Evolutionary conservation across 208 protist genomes (phyloP), one percentile per base, ranked within the genome.

Genomic region (Naegleria lovaniensis): DNA sequence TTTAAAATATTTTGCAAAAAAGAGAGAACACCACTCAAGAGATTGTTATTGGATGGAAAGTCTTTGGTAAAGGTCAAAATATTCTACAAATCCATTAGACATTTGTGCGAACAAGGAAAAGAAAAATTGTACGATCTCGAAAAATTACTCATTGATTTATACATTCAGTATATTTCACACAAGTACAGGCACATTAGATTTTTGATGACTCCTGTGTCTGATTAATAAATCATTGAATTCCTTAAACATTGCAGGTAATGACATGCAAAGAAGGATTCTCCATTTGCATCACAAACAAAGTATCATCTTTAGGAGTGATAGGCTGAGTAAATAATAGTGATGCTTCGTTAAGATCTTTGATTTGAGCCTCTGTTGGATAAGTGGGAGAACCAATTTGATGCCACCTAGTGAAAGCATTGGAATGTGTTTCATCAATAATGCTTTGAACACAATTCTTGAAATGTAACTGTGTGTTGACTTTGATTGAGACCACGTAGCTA

Each of bases 1-100:
- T 79, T 79, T 9, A 79, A 79, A 79, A 79, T 79, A 36, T 79
- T 36, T 79, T 79, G 67, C 9, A 79, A 79, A 33, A 79, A 79
- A 9, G 67, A 79, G n/a, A 79, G 36, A 33, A 36, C 67, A 36
- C 67, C 67, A 6, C 9, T 79, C 9, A 79, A 79, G 25, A 79
- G n/a, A 79, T 79, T 79, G 36, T 79, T 79, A 79, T 9, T 33
- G 9, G 67, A 79, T 36, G 7, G 29, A 36, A 79, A 79, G 29
- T 36, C 19, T 36, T 9, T 79, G 22, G 1, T 29, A 15, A 67
- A 67, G 55, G 55, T 67, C 55, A 67, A 67, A 29, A 29, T 67
- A 29, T 67, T 29, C 22, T 67, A 67, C 22, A 67, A 29, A 19
- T 67, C 55, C 55, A 67, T 67, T 29, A 4, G 22, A 0, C 0